Evolutionary conservation across 805 yeast species (phyloP).

Genomic region (Starmera pachycereana): DNA sequence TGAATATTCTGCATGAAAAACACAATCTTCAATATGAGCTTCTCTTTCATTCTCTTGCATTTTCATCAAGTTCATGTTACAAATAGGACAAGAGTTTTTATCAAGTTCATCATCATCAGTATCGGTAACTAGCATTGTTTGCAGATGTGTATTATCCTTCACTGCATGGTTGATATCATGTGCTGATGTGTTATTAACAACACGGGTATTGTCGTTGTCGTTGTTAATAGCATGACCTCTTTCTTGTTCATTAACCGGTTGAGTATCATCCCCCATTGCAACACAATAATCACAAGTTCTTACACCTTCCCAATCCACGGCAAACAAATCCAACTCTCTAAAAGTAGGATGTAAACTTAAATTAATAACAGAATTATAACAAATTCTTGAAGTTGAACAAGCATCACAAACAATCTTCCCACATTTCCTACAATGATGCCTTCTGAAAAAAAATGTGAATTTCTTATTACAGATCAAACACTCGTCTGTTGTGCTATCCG

Average conservation of each 20-base stretch:
- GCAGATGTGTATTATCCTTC: conserved; percentile 5
- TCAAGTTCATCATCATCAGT: conserved; percentile 20
- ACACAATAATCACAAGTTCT: conserved; percentile 71
- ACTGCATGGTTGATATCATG: conserved; percentile 2
- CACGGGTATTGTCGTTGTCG: background rate
- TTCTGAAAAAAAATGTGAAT: conserved; percentile 55
- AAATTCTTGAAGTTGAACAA: conserved; percentile 46
- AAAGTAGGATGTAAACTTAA: too few species aligned
- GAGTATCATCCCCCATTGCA: conserved; percentile 33
- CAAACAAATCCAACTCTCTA: too few species aligned
- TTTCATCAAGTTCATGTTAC: conserved; percentile 16
- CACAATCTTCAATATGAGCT: conserved; percentile 61
- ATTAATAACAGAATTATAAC: conserved; percentile 38
- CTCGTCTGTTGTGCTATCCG: conserved; percentile 39
- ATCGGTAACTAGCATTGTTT: background rate
- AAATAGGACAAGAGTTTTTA: conserved; percentile 30
- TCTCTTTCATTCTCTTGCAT: conserved; percentile 31
- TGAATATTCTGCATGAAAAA: conserved; percentile 47
- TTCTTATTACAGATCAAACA: conserved; percentile 46
- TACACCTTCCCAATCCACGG: conserved; percentile 37
- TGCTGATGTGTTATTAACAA: conserved; percentile 2
- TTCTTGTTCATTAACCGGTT: background rate
- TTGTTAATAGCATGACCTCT: background rate
- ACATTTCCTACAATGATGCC: conserved; percentile 80
- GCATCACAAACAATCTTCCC: conserved; percentile 68